phyloP scores from a whole-genome alignment of 495 filamentous ascomycete genomes.

The Alectoria sarmentosa region DNA sequence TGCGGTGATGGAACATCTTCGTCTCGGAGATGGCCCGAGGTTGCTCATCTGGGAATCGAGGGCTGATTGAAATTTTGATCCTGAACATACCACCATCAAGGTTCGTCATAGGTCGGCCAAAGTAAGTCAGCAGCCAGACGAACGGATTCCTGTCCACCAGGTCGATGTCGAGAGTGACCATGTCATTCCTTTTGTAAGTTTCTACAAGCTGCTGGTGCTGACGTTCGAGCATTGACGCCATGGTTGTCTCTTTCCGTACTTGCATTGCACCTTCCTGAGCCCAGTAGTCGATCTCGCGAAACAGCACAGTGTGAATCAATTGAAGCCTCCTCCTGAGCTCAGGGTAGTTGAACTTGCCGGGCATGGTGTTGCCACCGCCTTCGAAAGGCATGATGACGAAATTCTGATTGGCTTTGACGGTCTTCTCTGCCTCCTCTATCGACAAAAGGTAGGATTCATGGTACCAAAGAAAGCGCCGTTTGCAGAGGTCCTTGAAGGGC shows the following conservation, averaged over 20 bases:
- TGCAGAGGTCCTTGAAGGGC: conserved; percentile 84
- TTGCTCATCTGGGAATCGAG: conserved; percentile 87
- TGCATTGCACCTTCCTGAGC: conserved; percentile 55
- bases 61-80: conserved; percentile 73
- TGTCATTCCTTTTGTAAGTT: conserved; percentile 58
- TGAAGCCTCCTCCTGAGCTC: conserved; percentile 62
- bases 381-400: conserved; percentile 88
- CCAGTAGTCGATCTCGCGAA: conserved; percentile 69
- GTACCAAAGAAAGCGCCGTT: conserved; percentile 93
- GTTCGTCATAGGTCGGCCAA: conserved; percentile 88
- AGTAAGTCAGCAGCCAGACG: conserved; percentile 63
- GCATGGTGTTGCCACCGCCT: conserved; percentile 69
- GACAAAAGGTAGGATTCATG: conserved; percentile 74
- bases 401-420: conserved; percentile 46
- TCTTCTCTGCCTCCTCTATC: conserved; percentile 52
- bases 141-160: conserved; percentile 56
- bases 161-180: conserved; percentile 63
- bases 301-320: conserved; percentile 57
- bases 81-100: conserved; percentile 87
- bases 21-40: conserved; percentile 78
- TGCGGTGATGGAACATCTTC: conserved; percentile 79
- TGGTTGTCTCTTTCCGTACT: conserved; percentile 58
- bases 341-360: conserved; percentile 77
- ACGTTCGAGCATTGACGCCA: conserved; percentile 72
- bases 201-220: conserved; percentile 81